Evolutionary conservation across 805 yeast genomes (phyloP), one percentile per base, ranked within the genome.

Genomic region (Wickerhamiella azyma): DNA sequence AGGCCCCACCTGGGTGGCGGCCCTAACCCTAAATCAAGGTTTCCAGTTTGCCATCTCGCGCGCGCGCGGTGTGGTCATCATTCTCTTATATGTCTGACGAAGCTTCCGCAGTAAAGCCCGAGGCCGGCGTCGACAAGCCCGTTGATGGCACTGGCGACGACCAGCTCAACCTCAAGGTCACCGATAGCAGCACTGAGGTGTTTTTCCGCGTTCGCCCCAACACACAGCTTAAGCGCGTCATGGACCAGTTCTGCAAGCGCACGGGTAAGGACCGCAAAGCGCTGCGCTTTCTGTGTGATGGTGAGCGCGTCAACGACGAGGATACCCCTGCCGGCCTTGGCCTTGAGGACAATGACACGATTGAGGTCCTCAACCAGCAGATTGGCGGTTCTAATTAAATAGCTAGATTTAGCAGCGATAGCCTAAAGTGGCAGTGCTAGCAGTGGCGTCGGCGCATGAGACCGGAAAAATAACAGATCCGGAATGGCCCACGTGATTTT

Each of bases 231-330:
- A 83, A 77, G 65, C 83, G 95, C 68, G 77, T 92, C 58, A 89
- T 92, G 86, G 97, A 89, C 59, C 95, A 96, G 10, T 92, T 89
- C 64, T 94, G 97, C 64, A 88, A 88, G 68, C 83, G 98, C 71
- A 95, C 89, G 61, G 97, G 97, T 38, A 89, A 89, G 64, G 77
- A 81, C 53, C 67, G 81, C 60, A 77, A 75, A 55, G 76, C 89
- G 43, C 69, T 92, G 62, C 77, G 97, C 64, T 92, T 92, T 64
- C 70, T 92, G 59, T 80, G 80, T 61, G 99, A 92, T 54, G 99
- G 99, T 52, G 82, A 85, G 55, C 78, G 97, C 60, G 79, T 92
- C 50, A 72, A 75, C 52, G 82, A 88, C 9, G 88, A 81, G 49
- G 85, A 84, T 57, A 92, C 98, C 4, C 97, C 99, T 6, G 94